phyloP scores from a whole-genome alignment of 306 rosid species.

The Pyrus pyrifolia region DNA sequence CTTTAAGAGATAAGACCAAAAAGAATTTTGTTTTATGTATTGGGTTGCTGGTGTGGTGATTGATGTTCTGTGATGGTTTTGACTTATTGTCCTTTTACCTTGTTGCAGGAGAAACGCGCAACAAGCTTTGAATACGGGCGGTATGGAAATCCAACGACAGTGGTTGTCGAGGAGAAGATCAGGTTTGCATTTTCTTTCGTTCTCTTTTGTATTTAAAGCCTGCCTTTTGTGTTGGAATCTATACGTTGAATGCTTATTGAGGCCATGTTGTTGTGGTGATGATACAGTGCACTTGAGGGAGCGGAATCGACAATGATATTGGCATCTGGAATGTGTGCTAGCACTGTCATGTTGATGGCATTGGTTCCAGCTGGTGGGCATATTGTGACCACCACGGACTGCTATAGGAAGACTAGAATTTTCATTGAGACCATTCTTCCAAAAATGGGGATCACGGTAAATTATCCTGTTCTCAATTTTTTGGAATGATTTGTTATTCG shows the following conservation, averaged over 20 bases:
- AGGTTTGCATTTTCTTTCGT: slow-evolving; percentile 40
- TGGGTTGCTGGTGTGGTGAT: not conserved
- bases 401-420: slow-evolving; percentile 89
- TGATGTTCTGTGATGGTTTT: not conserved
- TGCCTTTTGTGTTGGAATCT: not conserved
- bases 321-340: slow-evolving; percentile 96
- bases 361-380: slow-evolving; percentile 96
- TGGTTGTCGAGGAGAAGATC: slow-evolving; percentile 84
- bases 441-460: slow-evolving; percentile 89
- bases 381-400: slow-evolving; percentile 89
- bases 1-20: not conserved
- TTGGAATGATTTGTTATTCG: not conserved
- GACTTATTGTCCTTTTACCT: not conserved
- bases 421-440: slow-evolving; percentile 85
- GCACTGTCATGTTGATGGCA: slow-evolving; percentile 76
- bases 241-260: slow-evolving; percentile 4
- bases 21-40: not conserved
- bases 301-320: slow-evolving; percentile 86
- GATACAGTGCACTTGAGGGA: slow-evolving; percentile 79
- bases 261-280: not conserved
- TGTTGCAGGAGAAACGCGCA: slow-evolving; percentile 68
- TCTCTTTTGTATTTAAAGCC: not conserved
- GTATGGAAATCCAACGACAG: slow-evolving; percentile 90
- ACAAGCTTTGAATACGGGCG: slow-evolving; percentile 88
- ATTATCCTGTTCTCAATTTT: not conserved